Percentiles rank a stretch among this genome's conserved stretches.
Conservation (phyloP, 495 filamentous ascomycete genomes). For the Ramalina peruviana region DNA sequence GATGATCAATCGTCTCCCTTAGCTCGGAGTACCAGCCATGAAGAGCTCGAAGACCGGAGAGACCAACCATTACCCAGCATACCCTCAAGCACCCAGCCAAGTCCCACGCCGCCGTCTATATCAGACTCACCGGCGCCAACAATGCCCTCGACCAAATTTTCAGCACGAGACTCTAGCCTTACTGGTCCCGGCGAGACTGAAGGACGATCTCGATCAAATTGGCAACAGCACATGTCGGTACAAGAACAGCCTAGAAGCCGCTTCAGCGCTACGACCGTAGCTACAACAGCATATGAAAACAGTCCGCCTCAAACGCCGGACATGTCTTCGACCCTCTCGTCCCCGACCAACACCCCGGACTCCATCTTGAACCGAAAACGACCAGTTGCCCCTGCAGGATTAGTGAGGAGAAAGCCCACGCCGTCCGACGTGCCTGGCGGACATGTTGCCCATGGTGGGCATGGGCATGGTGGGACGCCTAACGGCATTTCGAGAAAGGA, state of each 20-base stretch:
- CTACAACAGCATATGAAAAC: conserved; percentile 30
- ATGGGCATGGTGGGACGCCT: not conserved
- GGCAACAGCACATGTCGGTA: conserved; percentile 19
- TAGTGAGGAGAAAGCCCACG: conserved; percentile 18
- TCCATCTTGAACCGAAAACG: conserved; percentile 37
- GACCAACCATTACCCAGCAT: conserved; percentile 4
- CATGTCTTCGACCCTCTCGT: conserved; percentile 22
- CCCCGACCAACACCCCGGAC: conserved; percentile 19
- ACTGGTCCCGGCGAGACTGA: not conserved
- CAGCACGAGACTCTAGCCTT: not conserved
- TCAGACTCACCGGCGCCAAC: not conserved
- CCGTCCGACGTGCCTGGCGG: conserved; percentile 6
- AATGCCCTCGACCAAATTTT: not conserved
- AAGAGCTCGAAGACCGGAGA: conserved; percentile 7
- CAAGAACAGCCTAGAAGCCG: conserved; percentile 44
- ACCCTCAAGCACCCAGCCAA: not conserved
- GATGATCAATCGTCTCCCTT: conserved; percentile 13
- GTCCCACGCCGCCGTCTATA: not conserved
- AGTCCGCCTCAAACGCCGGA: conserved; percentile 31
- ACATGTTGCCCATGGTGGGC: not conserved
- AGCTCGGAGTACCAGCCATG: conserved; percentile 15
- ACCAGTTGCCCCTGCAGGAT: conserved; percentile 25
- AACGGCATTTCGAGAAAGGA: conserved; percentile 7
- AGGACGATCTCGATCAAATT: not conserved
- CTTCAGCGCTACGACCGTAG: conserved; percentile 62